phyloP scores from a whole-genome alignment of 139 green algal species.

The Raphidocelis subcapitata region DNA sequence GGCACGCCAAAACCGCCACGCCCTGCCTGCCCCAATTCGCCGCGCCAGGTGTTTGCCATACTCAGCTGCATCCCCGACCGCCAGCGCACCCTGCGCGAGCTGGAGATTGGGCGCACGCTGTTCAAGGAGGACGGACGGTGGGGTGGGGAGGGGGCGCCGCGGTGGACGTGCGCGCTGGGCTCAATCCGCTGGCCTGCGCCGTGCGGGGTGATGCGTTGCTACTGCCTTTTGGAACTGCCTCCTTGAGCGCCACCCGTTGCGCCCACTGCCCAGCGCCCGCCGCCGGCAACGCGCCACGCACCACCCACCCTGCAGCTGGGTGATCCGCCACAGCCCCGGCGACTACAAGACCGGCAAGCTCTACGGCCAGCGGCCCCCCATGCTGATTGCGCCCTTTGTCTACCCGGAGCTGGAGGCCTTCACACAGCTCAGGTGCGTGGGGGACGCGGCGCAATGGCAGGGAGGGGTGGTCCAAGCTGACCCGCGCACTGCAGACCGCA shows the following conservation, averaged over 20 bases:
- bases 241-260: too few species aligned
- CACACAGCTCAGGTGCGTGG: conserved; percentile 25
- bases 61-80: conserved; percentile 70
- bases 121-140: conserved; percentile 42
- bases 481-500: too few species aligned
- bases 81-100: conserved; percentile 73
- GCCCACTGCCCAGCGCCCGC: too few species aligned
- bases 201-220: too few species aligned
- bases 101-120: conserved; percentile 64
- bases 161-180: too few species aligned
- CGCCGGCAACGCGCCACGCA: too few species aligned
- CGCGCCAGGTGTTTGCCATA: conserved; percentile 55
- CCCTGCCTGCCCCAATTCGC: too few species aligned
- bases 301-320: conserved; percentile 30
- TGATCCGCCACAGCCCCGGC: conserved; percentile 51
- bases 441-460: too few species aligned
- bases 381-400: conserved; percentile 51
- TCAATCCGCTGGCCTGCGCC: too few species aligned
- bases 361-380: conserved; percentile 64
- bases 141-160: neutral
- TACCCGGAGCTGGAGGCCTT: conserved; percentile 67
- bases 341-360: conserved; percentile 76
- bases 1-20: too few species aligned
- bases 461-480: too few species aligned
- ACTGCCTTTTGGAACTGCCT: too few species aligned